These are phyloP conservation scores for Flaveria trinervia DNA, from an alignment of 129 eudicot genomes.

Conservation along the genomic window DNA sequence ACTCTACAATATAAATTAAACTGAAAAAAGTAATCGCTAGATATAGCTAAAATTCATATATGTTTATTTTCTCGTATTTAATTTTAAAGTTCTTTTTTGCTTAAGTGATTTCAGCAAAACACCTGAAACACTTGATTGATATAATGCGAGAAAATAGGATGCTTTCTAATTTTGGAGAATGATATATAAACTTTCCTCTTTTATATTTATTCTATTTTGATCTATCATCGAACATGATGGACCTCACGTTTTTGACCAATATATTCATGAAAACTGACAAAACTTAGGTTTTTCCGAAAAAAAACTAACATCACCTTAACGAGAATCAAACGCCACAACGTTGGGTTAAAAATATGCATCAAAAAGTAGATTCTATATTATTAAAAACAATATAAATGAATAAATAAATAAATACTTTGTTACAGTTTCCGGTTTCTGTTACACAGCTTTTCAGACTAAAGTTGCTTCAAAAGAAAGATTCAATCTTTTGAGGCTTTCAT, in stretches of 20 bases:
- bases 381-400: neutral
- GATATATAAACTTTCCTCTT: no score
- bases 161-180: no score
- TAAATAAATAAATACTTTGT: neutral
- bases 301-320: neutral
- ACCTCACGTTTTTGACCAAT: neutral
- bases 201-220: neutral
- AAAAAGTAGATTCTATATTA: neutral
- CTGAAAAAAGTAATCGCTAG: no score
- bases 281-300: slow-evolving; percentile 3
- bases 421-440: slow-evolving; percentile 10
- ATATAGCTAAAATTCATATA: no score
- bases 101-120: no score
- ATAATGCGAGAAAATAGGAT: no score
- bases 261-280: slow-evolving; percentile 2
- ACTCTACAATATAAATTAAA: no score
- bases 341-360: neutral
- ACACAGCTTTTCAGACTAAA: slow-evolving; percentile 4
- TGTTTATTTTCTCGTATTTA: no score
- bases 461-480: neutral
- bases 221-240: neutral
- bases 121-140: no score
- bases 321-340: neutral
- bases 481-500: slow-evolving; percentile 5
- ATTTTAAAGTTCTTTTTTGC: no score